Base-by-base conservation (phyloP, 2,329 filamentous ascomycete genomes). In the Neofusicoccum laricinum region DNA sequence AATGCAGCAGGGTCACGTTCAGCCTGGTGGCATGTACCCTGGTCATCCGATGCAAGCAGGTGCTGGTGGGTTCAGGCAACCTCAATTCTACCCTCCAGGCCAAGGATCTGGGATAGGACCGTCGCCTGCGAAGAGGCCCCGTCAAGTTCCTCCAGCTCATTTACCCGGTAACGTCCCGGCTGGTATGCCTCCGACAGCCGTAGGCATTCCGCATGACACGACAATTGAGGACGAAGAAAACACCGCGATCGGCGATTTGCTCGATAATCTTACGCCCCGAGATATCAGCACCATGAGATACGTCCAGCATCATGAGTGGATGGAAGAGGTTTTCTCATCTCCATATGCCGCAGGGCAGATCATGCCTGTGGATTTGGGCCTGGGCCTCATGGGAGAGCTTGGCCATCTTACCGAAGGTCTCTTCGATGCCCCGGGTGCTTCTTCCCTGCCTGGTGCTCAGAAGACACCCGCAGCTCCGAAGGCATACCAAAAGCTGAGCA, bases 231-330 rank as follows among this genome's bases (percentile, higher is more conserved):
- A 97, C 64, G 92, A 96, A 58, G 93, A 98, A 75, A 94, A 97
- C 72, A 90, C 90, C 2, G 90, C 90, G 6, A 85, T 91, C 19
- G 93, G 93, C 32, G 95, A 99, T 75, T 85, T 93, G 74, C 92
- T 99, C 71, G 95, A 99, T 73, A 87, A 92, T 67, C 82, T 97
- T 67, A 94, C 92, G 0, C 93, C 93, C 2, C 86, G 93, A 48
- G 95, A 99, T 68, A 90, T 99, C 66, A 96, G 93, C 70, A 82
- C 92, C 66, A 87, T 88, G 68, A 87, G 95, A 63, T 99, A 97
- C 76, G 90, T 90, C 74, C 93, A 97, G 73, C 96, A 99, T 71
- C 94, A 99, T 72, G 92, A 97, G 76, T 98, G 94, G 95, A 97
- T 99, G 92, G 95, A 98, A 73, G 94, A 99, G 78, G 89, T 99